Conservation (phyloP, 306 rosid species). For the Boehmeria nivea region DNA sequence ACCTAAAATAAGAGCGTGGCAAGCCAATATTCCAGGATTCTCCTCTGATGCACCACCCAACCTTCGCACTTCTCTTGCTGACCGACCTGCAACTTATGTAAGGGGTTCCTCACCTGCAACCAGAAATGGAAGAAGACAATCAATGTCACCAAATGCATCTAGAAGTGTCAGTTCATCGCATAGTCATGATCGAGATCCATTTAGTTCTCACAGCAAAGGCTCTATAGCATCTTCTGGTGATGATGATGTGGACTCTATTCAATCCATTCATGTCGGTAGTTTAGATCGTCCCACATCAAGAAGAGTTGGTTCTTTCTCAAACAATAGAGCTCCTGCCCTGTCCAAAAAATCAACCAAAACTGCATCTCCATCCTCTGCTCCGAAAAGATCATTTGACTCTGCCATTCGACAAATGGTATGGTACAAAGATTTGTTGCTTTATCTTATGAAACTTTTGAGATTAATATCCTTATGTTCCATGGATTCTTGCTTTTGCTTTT, state of each 20-base stretch:
- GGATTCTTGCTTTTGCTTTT: neutral
- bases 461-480: neutral
- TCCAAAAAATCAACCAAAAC: conserved; percentile 56
- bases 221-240: conserved; percentile 76
- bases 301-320: conserved; percentile 43
- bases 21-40: conserved; percentile 78
- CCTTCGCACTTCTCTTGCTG: conserved; percentile 77
- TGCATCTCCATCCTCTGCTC: conserved; percentile 55
- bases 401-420: conserved; percentile 70
- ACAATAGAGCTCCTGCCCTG: conserved; percentile 42
- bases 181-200: conserved; percentile 71
- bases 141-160: conserved; percentile 77
- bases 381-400: conserved; percentile 70
- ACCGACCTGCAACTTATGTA: conserved; percentile 75
- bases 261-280: conserved; percentile 56
- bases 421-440: too few species aligned
- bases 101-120: conserved; percentile 90
- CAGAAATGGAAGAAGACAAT: conserved; percentile 58
- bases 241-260: conserved; percentile 74
- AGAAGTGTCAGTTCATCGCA: conserved; percentile 64
- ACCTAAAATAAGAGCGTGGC: conserved; percentile 85
- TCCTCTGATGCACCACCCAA: conserved; percentile 82
- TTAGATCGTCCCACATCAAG: conserved; percentile 49
- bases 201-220: conserved; percentile 74
- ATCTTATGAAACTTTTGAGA: neutral